Base-by-base conservation (phyloP, 306 rosid species). In the Luffa aegyptiaca region DNA sequence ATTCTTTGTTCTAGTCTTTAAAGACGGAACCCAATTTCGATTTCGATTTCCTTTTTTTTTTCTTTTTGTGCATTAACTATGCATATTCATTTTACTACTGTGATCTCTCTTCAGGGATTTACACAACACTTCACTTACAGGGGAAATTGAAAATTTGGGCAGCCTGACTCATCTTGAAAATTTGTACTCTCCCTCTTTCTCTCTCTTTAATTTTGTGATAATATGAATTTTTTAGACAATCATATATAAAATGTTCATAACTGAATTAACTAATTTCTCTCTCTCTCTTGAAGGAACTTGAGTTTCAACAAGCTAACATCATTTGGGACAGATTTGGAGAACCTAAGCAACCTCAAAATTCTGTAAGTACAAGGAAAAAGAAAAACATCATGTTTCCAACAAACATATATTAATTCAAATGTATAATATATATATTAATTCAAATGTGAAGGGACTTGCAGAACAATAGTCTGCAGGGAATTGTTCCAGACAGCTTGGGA, bases 401-500 rank as follows among this genome's bases (percentile, higher is more conserved):
- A 41, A 26, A 26, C 31, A 26, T 26, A 26, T 26, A 26, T 26
- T 26, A 2, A 55, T 18, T 55, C 59, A 18, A 17, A 6, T 17
- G 2, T 18, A 26, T 55, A 1, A 55, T 18, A 55, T 36, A 16
- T 36, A 46, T 36, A 37, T 84, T 58, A 57, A 44, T 8, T 52
- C 68, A 39, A 71, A 26, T 73, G 37, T 79, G 84, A 66, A 92
- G 98, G 83, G 98, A 94, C 86, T 86, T 94, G 92, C 90, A 90
- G 78, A 89, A 90, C 84, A 94, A 94, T 78, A 87, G 83, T 55
- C 86, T 94, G 66, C 82, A 77, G 57, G 98, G 96, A 79, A 63
- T 73, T 51, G 95, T 94, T 81, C 97, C 98, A 13, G 97, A 91
- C 53, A 84, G 89, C 88, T 88, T 94, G 86, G 97, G 97, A 90